A percentile compares a stretch with the other conserved stretches of the same genome.
phyloP scores from a whole-genome alignment of 495 filamentous ascomycete species.

The Penicillium arizonense region DNA sequence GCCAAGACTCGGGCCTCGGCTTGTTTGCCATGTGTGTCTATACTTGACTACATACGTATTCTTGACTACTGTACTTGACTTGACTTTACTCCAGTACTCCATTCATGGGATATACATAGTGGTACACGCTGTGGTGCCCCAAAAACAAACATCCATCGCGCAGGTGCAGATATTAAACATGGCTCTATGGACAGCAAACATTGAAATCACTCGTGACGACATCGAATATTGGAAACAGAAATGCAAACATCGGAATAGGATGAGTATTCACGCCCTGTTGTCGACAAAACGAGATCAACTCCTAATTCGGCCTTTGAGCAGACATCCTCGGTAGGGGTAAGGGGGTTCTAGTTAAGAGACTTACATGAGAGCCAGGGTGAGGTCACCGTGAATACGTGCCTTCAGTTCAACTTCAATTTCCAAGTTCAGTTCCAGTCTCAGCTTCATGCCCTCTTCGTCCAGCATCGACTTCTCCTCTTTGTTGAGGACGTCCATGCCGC shows the following conservation, averaged over 20 bases:
- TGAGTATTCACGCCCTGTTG: conserved; percentile 28
- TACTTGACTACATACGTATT: neutral
- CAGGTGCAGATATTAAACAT: conserved; percentile 4
- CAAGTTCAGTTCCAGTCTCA: conserved; percentile 81
- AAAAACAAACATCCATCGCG: neutral
- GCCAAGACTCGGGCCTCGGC: conserved; percentile 25
- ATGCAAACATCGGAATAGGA: neutral
- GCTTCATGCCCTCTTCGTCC: conserved; percentile 56
- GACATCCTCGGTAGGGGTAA: neutral
- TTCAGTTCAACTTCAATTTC: conserved; percentile 87
- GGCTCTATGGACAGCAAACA: conserved; percentile 7
- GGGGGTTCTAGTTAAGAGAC: conserved; percentile 31
- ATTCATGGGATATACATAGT: conserved; percentile 3
- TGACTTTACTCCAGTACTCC: neutral
- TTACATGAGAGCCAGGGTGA: conserved; percentile 84
- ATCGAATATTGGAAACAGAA: conserved; percentile 1
- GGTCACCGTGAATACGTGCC: conserved; percentile 85
- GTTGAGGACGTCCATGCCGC: conserved; percentile 33
- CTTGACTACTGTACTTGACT: neutral
- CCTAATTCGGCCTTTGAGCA: conserved; percentile 26
- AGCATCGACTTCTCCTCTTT: conserved; percentile 28
- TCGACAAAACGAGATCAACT: conserved; percentile 31
- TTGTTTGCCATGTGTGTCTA: neutral
- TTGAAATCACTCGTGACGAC: conserved; percentile 9
- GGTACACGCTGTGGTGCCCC: neutral